A percentile compares a stretch with the other conserved stretches of the same genome.
These are phyloP conservation scores for Hemileccinum impolitum DNA, from an alignment of 768 basidiomycete genomes.

Conservation along the genomic window DNA sequence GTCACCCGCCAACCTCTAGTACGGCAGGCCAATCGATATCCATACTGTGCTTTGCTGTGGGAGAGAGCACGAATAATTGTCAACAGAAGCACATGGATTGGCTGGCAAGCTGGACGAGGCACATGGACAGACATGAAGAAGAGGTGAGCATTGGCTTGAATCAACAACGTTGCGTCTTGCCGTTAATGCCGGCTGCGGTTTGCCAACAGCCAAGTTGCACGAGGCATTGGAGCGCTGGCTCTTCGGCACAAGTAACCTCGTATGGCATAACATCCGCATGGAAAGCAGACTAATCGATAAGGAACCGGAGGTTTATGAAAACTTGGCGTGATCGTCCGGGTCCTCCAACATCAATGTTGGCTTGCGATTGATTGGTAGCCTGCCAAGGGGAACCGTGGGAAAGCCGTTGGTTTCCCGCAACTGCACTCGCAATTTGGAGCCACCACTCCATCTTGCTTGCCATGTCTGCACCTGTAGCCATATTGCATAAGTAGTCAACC, in stretches of 20 bases:
- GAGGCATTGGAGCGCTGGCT: slow-evolving; percentile 10
- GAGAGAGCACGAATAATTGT: not conserved
- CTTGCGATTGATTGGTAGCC: not conserved
- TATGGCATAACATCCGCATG: not conserved
- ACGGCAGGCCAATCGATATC: not conserved
- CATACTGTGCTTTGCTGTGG: not conserved
- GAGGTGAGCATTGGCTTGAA: not conserved
- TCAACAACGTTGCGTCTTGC: slow-evolving; percentile 11
- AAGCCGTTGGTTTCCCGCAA: not conserved
- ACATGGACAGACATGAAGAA: not conserved
- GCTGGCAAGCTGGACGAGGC: not conserved
- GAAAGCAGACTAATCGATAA: not conserved
- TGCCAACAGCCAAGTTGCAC: slow-evolving; percentile 18
- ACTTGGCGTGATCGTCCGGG: slow-evolving; percentile 4
- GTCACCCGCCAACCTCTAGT: slow-evolving; percentile 10
- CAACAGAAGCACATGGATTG: slow-evolving; percentile 1
- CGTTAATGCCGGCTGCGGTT: not conserved
- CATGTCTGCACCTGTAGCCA: slow-evolving; percentile 1
- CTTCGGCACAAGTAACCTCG: not conserved
- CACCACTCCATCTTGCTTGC: no score
- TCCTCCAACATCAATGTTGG: not conserved
- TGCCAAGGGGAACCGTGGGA: slow-evolving; percentile 6
- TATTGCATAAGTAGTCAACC: not conserved
- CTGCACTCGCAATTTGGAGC: not conserved
- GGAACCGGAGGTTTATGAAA: not conserved